A percentile compares a stretch with the other conserved stretches of the same genome.
Evolutionary conservation across 2,329 filamentous ascomycete species (phyloP).

Genomic region (Sporothrix pallida): DNA sequence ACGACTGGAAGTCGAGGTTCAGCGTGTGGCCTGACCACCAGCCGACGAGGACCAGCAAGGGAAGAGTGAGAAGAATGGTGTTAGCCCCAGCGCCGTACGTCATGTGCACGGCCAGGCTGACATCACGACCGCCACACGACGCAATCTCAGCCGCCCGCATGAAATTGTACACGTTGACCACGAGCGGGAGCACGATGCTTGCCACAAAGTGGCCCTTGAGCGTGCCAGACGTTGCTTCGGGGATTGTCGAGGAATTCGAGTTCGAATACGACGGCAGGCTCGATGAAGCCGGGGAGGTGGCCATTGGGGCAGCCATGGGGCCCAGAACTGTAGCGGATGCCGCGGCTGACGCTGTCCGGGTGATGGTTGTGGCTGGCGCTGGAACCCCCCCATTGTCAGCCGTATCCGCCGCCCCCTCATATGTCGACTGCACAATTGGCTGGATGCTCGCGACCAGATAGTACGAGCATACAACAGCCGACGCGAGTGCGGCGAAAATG

Average conservation of each 20-base stretch:
- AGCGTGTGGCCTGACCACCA: constrained; percentile 28
- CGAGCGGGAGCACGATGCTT: constrained; percentile 32
- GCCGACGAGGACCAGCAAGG: not conserved
- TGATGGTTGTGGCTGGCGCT: no score
- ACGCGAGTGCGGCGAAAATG: not conserved
- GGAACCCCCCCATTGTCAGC: no score
- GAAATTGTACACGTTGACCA: constrained; percentile 34
- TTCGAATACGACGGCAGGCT: not conserved
- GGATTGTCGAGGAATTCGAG: not conserved
- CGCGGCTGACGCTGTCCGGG: no score
- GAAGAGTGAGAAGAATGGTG: not conserved
- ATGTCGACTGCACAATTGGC: not conserved
- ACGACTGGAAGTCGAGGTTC: constrained; percentile 32
- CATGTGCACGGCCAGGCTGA: constrained; percentile 2
- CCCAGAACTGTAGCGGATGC: no score
- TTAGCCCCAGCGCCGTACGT: not conserved
- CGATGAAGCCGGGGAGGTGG: not conserved
- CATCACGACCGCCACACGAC: constrained; percentile 12
- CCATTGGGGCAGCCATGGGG: no score
- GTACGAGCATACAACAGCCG: not conserved
- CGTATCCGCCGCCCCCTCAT: not conserved
- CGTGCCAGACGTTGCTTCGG: not conserved
- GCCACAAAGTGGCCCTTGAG: constrained; percentile 31
- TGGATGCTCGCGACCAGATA: not conserved
- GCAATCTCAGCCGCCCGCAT: constrained; percentile 32